Evolutionary conservation across 2,329 filamentous ascomycete genomes (phyloP), one percentile per base, ranked within the genome.

Genomic region (Penicillium expansum): DNA sequence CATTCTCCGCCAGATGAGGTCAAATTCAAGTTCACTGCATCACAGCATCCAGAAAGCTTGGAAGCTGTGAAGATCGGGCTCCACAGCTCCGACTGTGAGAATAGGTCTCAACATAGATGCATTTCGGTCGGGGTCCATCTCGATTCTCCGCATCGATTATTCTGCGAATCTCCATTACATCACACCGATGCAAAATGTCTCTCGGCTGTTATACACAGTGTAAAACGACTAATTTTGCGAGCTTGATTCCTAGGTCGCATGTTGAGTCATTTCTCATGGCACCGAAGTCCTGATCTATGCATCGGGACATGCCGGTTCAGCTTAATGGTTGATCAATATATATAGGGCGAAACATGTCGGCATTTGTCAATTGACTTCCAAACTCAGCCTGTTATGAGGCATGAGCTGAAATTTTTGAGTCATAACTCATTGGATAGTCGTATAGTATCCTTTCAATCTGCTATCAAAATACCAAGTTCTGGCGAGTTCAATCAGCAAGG

Each of bases 11-110:
- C 2, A 29, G 22, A 38, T 39, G 48, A 32, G 38, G 38, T 33
- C 48, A 42, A 18, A 22, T 39, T 37, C 24, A 41, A 29, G 22
- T 50, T 42, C 45, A 35, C 42, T 20, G n/a, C 50, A 47, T 45
- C 49, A 41, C 16, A 30, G 9, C 22, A 20, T 10, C 13, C 5
- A n/a, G 24, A 41, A 24, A 39, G 20, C 27, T 33, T 13, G 24
- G 5, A 30, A 39, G 22, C 18, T 14, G 10, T 10, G 30, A 14
- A 7, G 16, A 35, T 47, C 22, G 16, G 9, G 7, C 22, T 45
- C 16, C 22, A 27, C 7, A 27, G n/a, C 11, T 20, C 16, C 37
- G 13, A 11, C 2, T 32, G 13, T 16, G n/a, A 10, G 14, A n/a
- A n/a, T 5, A 3, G 1, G 13, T 6, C 29, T 22, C n/a, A 5